Conservation (phyloP, 805 yeast genomes). For the Metschnikowia reukaufii region DNA sequence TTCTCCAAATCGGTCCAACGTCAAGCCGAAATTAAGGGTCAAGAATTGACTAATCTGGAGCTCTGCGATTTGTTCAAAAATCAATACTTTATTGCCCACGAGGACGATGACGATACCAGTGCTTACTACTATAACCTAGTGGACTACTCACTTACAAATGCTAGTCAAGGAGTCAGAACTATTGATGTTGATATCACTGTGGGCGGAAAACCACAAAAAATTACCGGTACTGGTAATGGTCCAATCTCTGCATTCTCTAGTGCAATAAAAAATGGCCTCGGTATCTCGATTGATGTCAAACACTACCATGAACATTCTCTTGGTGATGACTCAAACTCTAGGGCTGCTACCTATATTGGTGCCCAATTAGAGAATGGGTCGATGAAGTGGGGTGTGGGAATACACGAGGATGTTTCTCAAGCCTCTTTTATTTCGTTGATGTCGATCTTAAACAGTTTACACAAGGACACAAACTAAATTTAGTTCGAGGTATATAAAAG, state of each 20-base stretch:
- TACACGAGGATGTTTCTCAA: conserved; percentile 84
- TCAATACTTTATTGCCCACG: conserved; percentile 50
- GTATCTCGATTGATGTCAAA: conserved; percentile 56
- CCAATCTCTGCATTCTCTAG: conserved; percentile 75
- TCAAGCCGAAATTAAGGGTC: conserved; percentile 67
- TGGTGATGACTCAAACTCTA: conserved; percentile 67
- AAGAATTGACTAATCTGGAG: conserved; percentile 67
- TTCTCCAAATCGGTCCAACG: conserved; percentile 70
- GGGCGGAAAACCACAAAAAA: conserved; percentile 26
- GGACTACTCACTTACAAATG: conserved; percentile 48
- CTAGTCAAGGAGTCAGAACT: conserved; percentile 37
- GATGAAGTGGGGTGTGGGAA: conserved; percentile 85
- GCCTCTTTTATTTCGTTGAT: conserved; percentile 74
- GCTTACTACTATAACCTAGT: conserved; percentile 35
- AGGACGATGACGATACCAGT: conserved; percentile 22
- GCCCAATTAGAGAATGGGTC: conserved; percentile 17
- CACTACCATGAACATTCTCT: conserved; percentile 79
- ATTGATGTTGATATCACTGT: conserved; percentile 52
- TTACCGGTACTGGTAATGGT: conserved; percentile 75
- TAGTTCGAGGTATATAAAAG: background rate
- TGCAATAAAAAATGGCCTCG: conserved; percentile 36
- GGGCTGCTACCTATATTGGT: conserved; percentile 74
- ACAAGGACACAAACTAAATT: conserved; percentile 7
- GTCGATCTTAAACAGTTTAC: conserved; percentile 58
- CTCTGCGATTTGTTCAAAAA: conserved; percentile 63